Percentiles rank a stretch among this genome's conserved stretches.
Conservation (phyloP, 108 stramenopile species). For the Cylindrotheca closterium region DNA sequence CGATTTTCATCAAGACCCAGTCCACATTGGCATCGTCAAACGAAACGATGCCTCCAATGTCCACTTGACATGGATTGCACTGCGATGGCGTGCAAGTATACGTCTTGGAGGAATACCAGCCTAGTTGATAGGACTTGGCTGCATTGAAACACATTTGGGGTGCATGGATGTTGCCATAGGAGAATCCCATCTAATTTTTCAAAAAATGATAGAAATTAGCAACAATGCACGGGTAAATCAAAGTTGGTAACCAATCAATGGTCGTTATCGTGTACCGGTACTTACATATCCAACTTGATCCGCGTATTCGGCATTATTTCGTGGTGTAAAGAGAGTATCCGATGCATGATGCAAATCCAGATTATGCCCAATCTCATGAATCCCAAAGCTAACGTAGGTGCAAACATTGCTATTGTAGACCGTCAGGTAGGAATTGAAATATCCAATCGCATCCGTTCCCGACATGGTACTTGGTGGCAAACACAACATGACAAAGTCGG, state of each 20-base stretch:
- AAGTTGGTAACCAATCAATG: neutral
- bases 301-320: neutral
- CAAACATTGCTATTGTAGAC: neutral
- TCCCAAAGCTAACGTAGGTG: neutral
- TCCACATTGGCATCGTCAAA: neutral
- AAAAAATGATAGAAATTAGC: neutral
- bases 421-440: neutral
- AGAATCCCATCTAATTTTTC: conserved; percentile 34
- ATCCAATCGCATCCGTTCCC: neutral
- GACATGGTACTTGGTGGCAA: neutral
- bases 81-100: neutral
- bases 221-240: neutral
- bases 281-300: neutral
- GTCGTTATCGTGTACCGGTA: neutral
- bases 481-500: neutral
- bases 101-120: conserved; percentile 37
- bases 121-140: conserved; percentile 53
- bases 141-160: conserved; percentile 59
- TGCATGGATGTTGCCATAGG: conserved; percentile 25
- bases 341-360: conserved; percentile 45
- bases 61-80: neutral
- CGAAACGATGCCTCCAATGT: neutral
- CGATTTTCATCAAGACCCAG: neutral
- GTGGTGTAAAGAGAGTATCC: conserved; percentile 10
- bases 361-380: conserved; percentile 43